Percentiles rank a stretch among this genome's conserved stretches.
Conservation (phyloP, 2,329 filamentous ascomycete species). For the Colletotrichum melonis region DNA sequence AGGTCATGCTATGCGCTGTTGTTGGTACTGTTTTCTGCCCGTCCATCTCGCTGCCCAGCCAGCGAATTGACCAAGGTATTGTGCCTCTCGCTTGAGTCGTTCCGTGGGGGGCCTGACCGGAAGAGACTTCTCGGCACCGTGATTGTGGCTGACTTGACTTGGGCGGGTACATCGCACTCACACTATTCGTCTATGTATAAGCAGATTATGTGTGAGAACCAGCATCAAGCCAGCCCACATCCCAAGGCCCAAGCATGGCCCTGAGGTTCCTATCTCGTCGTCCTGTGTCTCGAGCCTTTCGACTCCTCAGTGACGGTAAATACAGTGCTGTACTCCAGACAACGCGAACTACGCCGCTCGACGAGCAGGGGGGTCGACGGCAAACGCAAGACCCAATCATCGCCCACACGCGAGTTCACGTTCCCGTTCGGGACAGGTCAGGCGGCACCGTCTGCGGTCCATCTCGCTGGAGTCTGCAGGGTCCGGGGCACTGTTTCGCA, state of each 20-base stretch:
- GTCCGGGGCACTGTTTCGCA: constrained; percentile 30
- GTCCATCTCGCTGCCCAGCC: constrained; percentile 19
- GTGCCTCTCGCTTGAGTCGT: background rate
- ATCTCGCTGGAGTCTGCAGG: constrained; percentile 29
- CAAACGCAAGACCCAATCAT: constrained; percentile 2
- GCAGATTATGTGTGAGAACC: background rate
- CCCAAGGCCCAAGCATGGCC: constrained; percentile 4
- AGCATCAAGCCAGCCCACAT: constrained; percentile 11
- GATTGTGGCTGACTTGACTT: background rate
- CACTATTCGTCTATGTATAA: too few relatives aligned
- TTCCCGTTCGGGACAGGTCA: constrained; percentile 31
- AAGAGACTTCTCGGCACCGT: background rate
- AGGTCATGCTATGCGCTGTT: background rate
- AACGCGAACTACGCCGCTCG: too few relatives aligned
- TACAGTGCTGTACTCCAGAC: background rate
- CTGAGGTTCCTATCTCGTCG: background rate
- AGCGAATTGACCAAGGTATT: background rate
- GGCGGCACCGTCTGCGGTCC: constrained; percentile 22
- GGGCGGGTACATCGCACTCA: constrained; percentile 3
- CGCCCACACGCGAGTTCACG: constrained; percentile 1
- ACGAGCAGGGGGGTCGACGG: background rate
- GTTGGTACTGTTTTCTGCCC: constrained; percentile 5
- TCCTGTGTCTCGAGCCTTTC: background rate
- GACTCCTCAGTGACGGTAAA: background rate
- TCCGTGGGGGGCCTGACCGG: background rate